phyloP scores from a whole-genome alignment of 2,329 filamentous ascomycete genomes.

The Nigrospora osmanthi region DNA sequence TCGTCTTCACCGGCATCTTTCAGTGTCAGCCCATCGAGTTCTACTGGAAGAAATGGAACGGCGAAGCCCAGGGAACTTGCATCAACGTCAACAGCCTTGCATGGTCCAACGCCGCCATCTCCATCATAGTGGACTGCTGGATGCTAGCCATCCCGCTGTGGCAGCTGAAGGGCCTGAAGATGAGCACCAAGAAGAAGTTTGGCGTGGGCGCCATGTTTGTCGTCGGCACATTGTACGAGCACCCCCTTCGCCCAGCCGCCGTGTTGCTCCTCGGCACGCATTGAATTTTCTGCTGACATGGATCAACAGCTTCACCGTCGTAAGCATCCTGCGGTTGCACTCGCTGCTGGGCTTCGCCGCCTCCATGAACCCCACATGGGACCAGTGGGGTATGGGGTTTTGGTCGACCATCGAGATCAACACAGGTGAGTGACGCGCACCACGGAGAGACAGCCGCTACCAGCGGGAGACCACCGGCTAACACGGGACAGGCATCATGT shows the following conservation, averaged over 20 bases:
- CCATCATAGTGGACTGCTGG: slow-evolving; percentile 10
- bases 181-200: slow-evolving; percentile 10
- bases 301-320: slow-evolving; percentile 7
- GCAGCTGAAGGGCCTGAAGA: slow-evolving; percentile 6
- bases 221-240: slow-evolving; percentile 10
- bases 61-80: slow-evolving; percentile 8
- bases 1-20: slow-evolving; percentile 8
- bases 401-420: slow-evolving; percentile 15
- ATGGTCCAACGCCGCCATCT: slow-evolving; percentile 10
- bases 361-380: slow-evolving; percentile 2
- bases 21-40: slow-evolving; percentile 11
- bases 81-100: slow-evolving; percentile 10
- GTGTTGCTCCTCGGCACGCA: too few species aligned
- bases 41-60: slow-evolving; percentile 13
- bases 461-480: too few species aligned
- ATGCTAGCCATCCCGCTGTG: slow-evolving; percentile 11
- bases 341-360: slow-evolving; percentile 7
- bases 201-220: slow-evolving; percentile 12
- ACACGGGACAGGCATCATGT: slow-evolving; percentile 8
- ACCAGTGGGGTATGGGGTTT: slow-evolving; percentile 5
- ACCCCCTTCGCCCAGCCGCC: neutral
- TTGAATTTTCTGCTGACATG: neutral
- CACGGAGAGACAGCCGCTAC: too few species aligned
- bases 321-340: slow-evolving; percentile 10
- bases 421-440: too few species aligned